Percentiles rank a stretch among this genome's conserved stretches.
Conservation (phyloP, 2,329 filamentous ascomycete genomes). For the Emmonsiellopsis sp. region DNA sequence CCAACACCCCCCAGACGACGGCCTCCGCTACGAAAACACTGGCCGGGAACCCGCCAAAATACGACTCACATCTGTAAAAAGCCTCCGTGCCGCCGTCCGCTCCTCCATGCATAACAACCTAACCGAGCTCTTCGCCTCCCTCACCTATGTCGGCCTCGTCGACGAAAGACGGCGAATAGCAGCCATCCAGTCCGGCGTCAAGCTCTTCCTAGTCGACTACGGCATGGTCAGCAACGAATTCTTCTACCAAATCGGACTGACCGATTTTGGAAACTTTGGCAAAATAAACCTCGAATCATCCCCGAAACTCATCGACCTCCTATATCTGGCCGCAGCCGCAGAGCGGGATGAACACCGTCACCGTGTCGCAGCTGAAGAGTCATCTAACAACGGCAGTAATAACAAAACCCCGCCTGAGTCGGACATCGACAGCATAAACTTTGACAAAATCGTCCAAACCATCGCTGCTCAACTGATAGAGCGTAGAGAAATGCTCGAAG, state of each 20-base stretch:
- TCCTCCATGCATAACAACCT: slow-evolving; percentile 74
- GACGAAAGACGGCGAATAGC: slow-evolving; percentile 78
- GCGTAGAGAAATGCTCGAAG: slow-evolving; percentile 73
- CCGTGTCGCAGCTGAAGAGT: neutral
- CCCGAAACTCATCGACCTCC: slow-evolving; percentile 59
- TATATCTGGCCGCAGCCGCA: slow-evolving; percentile 62
- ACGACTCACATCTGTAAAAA: slow-evolving; percentile 74
- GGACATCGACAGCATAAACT: slow-evolving; percentile 59
- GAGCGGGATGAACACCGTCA: slow-evolving; percentile 47
- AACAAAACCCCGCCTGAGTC: no score
- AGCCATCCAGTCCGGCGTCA: slow-evolving; percentile 89
- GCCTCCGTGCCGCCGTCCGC: slow-evolving; percentile 71
- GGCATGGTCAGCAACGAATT: slow-evolving; percentile 78
- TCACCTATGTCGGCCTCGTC: slow-evolving; percentile 89
- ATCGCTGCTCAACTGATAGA: slow-evolving; percentile 47
- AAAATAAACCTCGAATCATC: slow-evolving; percentile 69
- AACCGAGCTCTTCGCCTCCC: slow-evolving; percentile 75
- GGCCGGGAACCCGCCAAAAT: slow-evolving; percentile 63
- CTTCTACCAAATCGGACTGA: slow-evolving; percentile 91
- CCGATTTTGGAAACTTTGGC: slow-evolving; percentile 94
- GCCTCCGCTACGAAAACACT: slow-evolving; percentile 60
- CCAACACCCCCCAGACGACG: slow-evolving; percentile 32
- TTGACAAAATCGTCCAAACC: slow-evolving; percentile 56
- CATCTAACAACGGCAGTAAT: neutral
- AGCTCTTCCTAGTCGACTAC: slow-evolving; percentile 88